Base-by-base conservation (phyloP, 1,284 basidiomycete species). In the Crucibulum cyathiforme region DNA sequence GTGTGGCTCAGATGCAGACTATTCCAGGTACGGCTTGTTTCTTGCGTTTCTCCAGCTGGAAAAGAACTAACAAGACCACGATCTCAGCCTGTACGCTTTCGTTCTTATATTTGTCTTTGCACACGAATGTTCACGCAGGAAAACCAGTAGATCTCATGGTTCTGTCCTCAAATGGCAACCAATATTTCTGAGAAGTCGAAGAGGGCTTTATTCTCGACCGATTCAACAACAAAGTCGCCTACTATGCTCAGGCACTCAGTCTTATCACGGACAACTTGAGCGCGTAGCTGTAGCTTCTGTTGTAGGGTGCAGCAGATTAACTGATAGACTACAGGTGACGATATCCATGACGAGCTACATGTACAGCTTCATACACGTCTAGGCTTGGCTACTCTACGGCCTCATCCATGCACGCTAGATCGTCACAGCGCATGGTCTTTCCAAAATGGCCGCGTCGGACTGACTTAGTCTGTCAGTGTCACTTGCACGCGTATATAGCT, bases 171-270 rank as follows among this genome's bases (percentile, higher is more conserved):
- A 96, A 94, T 74, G 92, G 92, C 55, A 93, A 94, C 78, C 97
- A 99, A 80, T 99, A 99, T 83, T 99, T 98, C 76, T 98, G 96
- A 78, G 96, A 99, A 81, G 95, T 99, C 65, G 98, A 99, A 74
- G 96, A 98, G 73, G 97, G 98, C 78, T 99, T 98, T 78, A 98
- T 99, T 69, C 85, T 98, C 53, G 97, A 99, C 80, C 87, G 97
- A 50, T 98, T 99, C 88, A 99, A 98, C 78, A 93, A 93, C 65
- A 97, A 99, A 76, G 95, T 98, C 8, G 89, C 95, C 64, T 95
- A 98, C 78, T 99, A n/a, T n/a, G n/a, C n/a, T n/a, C n/a, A n/a
- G n/a, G n/a, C n/a, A n/a, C n/a, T n/a, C n/a, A n/a, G n/a, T n/a
- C n/a, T n/a, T n/a, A n/a, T n/a, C n/a, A n/a, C 96, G 5, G 95